phyloP scores from a whole-genome alignment of 495 filamentous ascomycete species.

The Trichoderma reesei region DNA sequence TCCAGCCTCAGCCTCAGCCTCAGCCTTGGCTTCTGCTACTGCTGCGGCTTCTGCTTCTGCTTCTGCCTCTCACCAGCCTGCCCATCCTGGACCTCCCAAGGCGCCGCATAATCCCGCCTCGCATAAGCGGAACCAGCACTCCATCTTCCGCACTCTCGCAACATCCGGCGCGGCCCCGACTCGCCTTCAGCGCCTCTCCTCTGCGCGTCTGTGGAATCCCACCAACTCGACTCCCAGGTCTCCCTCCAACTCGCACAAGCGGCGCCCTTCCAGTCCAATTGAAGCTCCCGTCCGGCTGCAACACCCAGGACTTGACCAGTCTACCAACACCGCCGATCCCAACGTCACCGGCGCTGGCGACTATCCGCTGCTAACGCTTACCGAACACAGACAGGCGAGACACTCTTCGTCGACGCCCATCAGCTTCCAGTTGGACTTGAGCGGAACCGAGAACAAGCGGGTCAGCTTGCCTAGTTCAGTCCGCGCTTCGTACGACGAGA shows the following conservation, averaged over 20 bases:
- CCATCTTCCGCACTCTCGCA: conserved; percentile 37
- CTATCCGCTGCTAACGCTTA: conserved; percentile 58
- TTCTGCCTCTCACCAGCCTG: conserved; percentile 26
- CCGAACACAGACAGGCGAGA: conserved; percentile 54
- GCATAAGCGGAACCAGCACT: conserved; percentile 20
- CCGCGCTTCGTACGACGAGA: conserved; percentile 38
- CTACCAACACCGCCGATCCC: conserved; percentile 22
- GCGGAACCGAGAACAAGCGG: conserved; percentile 52
- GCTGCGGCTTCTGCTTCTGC: conserved; percentile 17
- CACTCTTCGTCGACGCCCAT: conserved; percentile 41
- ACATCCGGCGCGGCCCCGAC: conserved; percentile 17
- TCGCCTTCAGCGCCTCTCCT: conserved; percentile 27
- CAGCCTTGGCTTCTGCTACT: conserved; percentile 15
- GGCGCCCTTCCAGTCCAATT: conserved; percentile 34
- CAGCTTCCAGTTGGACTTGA: conserved; percentile 58
- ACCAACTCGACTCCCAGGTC: conserved; percentile 50
- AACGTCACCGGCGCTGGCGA: conserved; percentile 43
- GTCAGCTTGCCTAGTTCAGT: conserved; percentile 57
- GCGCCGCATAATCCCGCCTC: conserved; percentile 20
- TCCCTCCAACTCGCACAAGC: conserved; percentile 16
- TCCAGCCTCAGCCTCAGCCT: conserved; percentile 17
- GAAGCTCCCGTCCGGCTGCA: conserved; percentile 39
- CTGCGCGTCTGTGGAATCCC: conserved; percentile 53
- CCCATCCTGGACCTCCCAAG: conserved; percentile 21
- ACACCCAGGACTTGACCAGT: conserved; percentile 29